phyloP scores from a whole-genome alignment of 768 basidiomycete genomes.

The Trametes gibbosa region DNA sequence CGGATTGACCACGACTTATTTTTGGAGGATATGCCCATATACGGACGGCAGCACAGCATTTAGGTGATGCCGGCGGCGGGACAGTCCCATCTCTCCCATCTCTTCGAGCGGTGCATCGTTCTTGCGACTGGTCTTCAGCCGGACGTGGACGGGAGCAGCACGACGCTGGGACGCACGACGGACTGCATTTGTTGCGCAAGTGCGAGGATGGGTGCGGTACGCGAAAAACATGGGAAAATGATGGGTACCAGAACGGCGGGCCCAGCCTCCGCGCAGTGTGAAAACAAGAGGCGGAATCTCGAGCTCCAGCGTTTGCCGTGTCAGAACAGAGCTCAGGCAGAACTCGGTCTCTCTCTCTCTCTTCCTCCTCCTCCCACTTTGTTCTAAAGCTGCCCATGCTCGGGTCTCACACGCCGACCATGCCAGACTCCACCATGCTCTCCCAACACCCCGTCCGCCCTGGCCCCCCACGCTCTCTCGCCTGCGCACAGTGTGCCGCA shows the following conservation, averaged over 20 bases:
- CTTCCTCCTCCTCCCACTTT: neutral
- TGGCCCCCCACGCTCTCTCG: constrained; percentile 12
- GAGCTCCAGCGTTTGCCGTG: too few species aligned
- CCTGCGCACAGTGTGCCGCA: constrained; percentile 10
- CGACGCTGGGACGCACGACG: neutral
- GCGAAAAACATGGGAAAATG: constrained; percentile 9
- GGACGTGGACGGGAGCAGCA: too few species aligned
- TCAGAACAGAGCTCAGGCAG: too few species aligned
- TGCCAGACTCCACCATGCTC: constrained; percentile 9
- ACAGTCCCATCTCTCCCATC: constrained; percentile 4
- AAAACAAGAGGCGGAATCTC: constrained; percentile 6
- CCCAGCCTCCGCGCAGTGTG: constrained; percentile 5
- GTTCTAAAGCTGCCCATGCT: neutral
- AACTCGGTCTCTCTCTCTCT: too few species aligned
- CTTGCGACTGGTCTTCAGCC: neutral
- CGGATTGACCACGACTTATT: too few species aligned
- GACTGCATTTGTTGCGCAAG: neutral
- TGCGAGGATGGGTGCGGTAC: neutral
- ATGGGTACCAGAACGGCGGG: constrained; percentile 10
- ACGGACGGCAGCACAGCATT: constrained; percentile 13
- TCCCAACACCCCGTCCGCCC: neutral
- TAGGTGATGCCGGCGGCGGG: neutral
- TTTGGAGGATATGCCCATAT: constrained; percentile 1
- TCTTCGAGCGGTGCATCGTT: constrained; percentile 7
- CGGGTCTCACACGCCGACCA: neutral